Evolutionary conservation across 2,329 filamentous ascomycete genomes (phyloP).

Genomic region (Diaporthe citri): DNA sequence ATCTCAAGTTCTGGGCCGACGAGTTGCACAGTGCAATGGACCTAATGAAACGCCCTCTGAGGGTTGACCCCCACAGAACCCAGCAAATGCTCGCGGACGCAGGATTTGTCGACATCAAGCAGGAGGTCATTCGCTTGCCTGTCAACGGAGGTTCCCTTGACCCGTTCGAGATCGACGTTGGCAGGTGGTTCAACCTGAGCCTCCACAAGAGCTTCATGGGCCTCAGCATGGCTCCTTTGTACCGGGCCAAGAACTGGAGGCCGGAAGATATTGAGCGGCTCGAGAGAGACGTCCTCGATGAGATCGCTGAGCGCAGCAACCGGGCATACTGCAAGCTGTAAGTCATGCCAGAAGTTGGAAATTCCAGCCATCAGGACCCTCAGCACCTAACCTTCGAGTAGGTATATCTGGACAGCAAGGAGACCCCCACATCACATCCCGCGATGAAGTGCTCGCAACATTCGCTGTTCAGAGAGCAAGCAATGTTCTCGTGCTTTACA

Average conservation of each 20-base stretch:
- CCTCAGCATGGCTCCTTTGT: constrained; percentile 80
- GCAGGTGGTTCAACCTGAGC: constrained; percentile 86
- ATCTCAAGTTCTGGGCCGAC: constrained; percentile 75
- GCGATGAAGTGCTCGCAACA: not conserved
- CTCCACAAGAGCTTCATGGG: constrained; percentile 80
- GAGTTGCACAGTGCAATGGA: constrained; percentile 77
- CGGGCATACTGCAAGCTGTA: constrained; percentile 83
- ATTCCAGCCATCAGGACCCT: not conserved
- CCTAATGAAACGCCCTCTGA: constrained; percentile 73
- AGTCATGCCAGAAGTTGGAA: constrained; percentile 54
- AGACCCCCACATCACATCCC: constrained; percentile 40
- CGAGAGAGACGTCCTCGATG: constrained; percentile 71
- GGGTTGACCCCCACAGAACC: constrained; percentile 65
- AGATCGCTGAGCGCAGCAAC: constrained; percentile 76
- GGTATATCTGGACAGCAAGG: constrained; percentile 52
- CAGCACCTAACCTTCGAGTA: constrained; percentile 39
- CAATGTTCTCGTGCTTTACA: constrained; percentile 19
- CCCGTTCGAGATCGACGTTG: constrained; percentile 74
- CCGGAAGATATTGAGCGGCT: constrained; percentile 73
- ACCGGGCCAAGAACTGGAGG: constrained; percentile 72
- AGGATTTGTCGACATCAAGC: constrained; percentile 85
- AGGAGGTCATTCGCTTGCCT: constrained; percentile 77
- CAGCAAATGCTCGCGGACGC: constrained; percentile 72
- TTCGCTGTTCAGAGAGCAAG: not conserved
- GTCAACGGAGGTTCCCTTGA: constrained; percentile 80